These are phyloP conservation scores for Russula vinacea DNA, from an alignment of 768 basidiomycete genomes.

Conservation along the genomic window DNA sequence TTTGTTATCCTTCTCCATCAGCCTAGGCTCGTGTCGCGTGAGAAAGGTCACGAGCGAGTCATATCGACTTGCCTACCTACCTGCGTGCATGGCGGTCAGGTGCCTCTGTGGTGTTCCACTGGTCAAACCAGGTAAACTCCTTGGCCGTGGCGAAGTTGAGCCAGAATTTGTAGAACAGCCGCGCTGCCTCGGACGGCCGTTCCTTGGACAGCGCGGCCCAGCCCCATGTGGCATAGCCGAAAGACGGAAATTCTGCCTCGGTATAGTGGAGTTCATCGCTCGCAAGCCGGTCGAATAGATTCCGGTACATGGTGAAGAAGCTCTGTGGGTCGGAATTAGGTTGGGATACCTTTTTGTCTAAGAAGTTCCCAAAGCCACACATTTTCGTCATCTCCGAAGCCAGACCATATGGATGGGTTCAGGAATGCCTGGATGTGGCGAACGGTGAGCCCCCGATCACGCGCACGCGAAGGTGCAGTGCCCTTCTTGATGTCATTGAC, in stretches of 20 bases:
- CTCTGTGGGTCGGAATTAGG: slow-evolving; percentile 48
- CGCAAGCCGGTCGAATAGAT: slow-evolving; percentile 78
- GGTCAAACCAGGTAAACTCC: slow-evolving; percentile 83
- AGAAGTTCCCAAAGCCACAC: slow-evolving; percentile 41
- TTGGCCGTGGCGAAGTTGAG: slow-evolving; percentile 82
- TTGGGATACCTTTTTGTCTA: neutral
- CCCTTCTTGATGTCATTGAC: slow-evolving; percentile 84
- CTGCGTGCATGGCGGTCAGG: slow-evolving; percentile 83
- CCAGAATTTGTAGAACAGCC: slow-evolving; percentile 84
- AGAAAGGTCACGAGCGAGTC: slow-evolving; percentile 6
- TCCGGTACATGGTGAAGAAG: slow-evolving; percentile 86
- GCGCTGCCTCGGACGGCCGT: slow-evolving; percentile 50
- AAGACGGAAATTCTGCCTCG: slow-evolving; percentile 62
- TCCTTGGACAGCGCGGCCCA: slow-evolving; percentile 56
- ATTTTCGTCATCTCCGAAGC: slow-evolving; percentile 59
- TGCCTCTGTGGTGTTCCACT: slow-evolving; percentile 79
- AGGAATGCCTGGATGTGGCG: slow-evolving; percentile 85
- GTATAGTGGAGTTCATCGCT: slow-evolving; percentile 67
- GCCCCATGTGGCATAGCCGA: slow-evolving; percentile 74
- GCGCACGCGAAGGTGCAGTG: slow-evolving; percentile 47
- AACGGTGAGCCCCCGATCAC: slow-evolving; percentile 74
- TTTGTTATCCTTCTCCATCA: slow-evolving; percentile 97
- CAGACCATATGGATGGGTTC: slow-evolving; percentile 62
- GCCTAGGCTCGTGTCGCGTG: slow-evolving; percentile 41
- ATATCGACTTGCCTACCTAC: slow-evolving; percentile 37